Evolutionary conservation across 1,139 yeast genomes (phyloP).

Genomic region (Fermentozyma sake): DNA sequence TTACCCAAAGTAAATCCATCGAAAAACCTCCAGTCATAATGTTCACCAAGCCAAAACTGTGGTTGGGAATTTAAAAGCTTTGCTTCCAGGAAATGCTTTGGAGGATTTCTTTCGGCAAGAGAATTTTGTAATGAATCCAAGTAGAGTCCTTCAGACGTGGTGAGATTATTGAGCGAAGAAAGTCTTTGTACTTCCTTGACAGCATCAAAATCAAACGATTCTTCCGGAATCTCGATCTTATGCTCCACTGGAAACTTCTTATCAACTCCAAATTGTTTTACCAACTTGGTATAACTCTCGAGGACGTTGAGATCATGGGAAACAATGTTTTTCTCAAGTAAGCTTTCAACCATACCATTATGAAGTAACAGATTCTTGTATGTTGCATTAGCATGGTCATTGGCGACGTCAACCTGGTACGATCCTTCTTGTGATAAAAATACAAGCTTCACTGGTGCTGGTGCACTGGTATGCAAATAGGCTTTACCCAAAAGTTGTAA

Average conservation of each 20-base stretch:
- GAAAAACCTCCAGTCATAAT: conserved; percentile 44
- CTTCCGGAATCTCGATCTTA: conserved; percentile 11
- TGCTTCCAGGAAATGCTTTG: conserved; percentile 32
- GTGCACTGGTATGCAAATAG: conserved; percentile 11
- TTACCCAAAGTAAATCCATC: conserved; percentile 21
- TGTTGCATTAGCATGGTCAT: too few species aligned
- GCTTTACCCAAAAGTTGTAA: conserved; percentile 19
- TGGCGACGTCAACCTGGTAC: conserved; percentile 18
- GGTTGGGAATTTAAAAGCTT: conserved; percentile 16
- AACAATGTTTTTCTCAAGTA: conserved; percentile 5
- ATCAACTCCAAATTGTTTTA: too few species aligned
- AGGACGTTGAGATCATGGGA: conserved; percentile 11
- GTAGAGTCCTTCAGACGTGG: conserved; percentile 13
- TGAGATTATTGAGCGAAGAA: conserved; percentile 3
- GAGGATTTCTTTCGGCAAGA: conserved; percentile 13
- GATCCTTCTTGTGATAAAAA: conserved; percentile 13
- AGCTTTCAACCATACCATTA: conserved; percentile 22
- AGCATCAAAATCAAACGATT: conserved; percentile 14
- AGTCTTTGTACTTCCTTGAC: conserved; percentile 7
- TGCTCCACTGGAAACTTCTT: conserved; percentile 7
- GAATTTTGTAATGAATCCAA: conserved; percentile 12
- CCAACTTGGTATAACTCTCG: conserved; percentile 10
- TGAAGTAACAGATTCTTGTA: conserved; percentile 14
- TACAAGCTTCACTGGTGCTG: conserved; percentile 14
- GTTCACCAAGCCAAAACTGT: conserved; percentile 33